Base-by-base conservation (phyloP, 75 land plant species). In the Pinus tabuliformis region DNA sequence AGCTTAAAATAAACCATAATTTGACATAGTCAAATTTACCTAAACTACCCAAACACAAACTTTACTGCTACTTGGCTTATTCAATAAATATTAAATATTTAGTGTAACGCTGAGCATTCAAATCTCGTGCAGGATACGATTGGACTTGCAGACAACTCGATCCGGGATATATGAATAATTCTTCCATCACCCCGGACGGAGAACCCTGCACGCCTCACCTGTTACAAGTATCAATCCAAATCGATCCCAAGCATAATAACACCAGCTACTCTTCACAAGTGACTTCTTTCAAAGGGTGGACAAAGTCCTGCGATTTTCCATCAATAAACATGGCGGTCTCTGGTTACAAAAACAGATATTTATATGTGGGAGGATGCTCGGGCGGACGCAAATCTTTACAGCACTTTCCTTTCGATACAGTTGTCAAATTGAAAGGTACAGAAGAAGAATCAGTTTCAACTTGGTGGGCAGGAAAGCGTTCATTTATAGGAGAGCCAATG, bases 401-500 rank as follows among this genome's bases (percentile, higher is more conserved):
- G 3, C 62, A 86, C 77, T 93, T 93, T 39, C 96, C 96, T 12
- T 91, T 91, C 28, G 96, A 93, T 65, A 87, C 82, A 1, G 78
- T 93, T 5, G 78, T 85, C 7, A 93, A 93, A 76, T 14, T 91
- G 20, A 45, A 45, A 45, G 54, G 75, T 59, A 16, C 59, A 4
- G 33, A 36, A 13, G 73, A 82, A 66, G 80, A 76, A 15, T 63
- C 85, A 13, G 81, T 54, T 4, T 42, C 56, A 1, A 83, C 85
- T 17, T 94, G 97, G 97, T 83, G 75, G n/a, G 83, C 89, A 12
- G 86, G 86, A 12, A 56, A 74, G 9, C 75, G 97, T 20, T 64
- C 79, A 42, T 91, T 91, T 78, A 75, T 94, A 12, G 97, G 97
- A 21, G 94, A 94, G 77, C 93, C 95, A 3, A 61, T 88, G 16